A percentile compares a stretch with the other conserved stretches of the same genome.
phyloP scores from a whole-genome alignment of 768 basidiomycete species.

The Psilocybe cyanescens region DNA sequence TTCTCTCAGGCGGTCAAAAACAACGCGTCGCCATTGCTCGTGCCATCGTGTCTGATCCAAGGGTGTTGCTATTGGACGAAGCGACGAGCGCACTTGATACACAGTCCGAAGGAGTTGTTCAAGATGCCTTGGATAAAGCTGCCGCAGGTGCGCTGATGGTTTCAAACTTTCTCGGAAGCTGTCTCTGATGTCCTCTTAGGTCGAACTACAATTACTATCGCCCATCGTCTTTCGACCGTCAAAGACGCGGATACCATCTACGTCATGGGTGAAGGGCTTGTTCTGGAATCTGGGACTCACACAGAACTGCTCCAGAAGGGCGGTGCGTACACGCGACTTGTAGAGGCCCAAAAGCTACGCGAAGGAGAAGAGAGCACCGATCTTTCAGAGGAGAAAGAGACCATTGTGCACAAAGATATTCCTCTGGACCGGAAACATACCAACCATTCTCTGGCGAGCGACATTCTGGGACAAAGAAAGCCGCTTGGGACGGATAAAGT shows the following conservation, averaged over 20 bases:
- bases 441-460: constrained; percentile 64
- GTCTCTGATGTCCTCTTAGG: constrained; percentile 32
- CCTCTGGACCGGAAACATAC: constrained; percentile 63
- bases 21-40: constrained; percentile 89
- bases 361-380: constrained; percentile 40
- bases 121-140: constrained; percentile 90
- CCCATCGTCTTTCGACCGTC: constrained; percentile 80
- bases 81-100: constrained; percentile 89
- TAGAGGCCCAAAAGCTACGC: constrained; percentile 76
- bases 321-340: constrained; percentile 73
- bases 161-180: neutral
- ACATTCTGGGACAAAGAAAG: constrained; percentile 53
- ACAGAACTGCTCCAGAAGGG: constrained; percentile 57
- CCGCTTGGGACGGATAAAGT: neutral
- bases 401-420: constrained; percentile 48
- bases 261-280: constrained; percentile 85
- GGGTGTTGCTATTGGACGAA: constrained; percentile 83
- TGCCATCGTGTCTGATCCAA: constrained; percentile 84
- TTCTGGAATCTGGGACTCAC: constrained; percentile 83
- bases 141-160: constrained; percentile 36
- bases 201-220: constrained; percentile 79
- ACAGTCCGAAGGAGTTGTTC: constrained; percentile 82
- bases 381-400: neutral
- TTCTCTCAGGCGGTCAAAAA: constrained; percentile 84
- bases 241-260: constrained; percentile 81